Conservation (phyloP, 1,139 yeast genomes). For the Candida sp. region DNA sequence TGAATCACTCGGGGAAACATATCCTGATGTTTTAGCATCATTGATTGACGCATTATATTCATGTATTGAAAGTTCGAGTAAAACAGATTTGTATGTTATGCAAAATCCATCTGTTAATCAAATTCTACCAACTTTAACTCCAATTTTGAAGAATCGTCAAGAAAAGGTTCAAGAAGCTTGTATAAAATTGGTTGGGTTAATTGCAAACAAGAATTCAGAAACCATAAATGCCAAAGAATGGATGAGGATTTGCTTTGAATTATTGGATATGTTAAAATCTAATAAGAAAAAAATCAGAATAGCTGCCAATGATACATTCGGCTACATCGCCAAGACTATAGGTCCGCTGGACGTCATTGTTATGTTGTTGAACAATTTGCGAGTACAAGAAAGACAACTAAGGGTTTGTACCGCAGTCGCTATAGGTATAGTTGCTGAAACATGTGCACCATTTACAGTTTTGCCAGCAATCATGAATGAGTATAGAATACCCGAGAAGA, state of each 20-base stretch:
- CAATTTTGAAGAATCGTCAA: constrained; percentile 85
- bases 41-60: constrained; percentile 66
- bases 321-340: constrained; percentile 84
- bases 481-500: constrained; percentile 86
- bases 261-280: constrained; percentile 85
- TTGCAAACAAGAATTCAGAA: constrained; percentile 84
- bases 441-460: constrained; percentile 91
- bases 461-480: constrained; percentile 98
- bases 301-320: constrained; percentile 90
- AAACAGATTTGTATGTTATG: constrained; percentile 53
- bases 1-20: constrained; percentile 93
- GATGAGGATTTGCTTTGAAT: constrained; percentile 95
- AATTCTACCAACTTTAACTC: constrained; percentile 83
- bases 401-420: constrained; percentile 99
- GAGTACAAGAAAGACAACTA: constrained; percentile 93
- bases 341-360: constrained; percentile 97
- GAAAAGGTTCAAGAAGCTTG: constrained; percentile 90
- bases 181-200: constrained; percentile 74
- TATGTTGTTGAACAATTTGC: constrained; percentile 75
- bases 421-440: constrained; percentile 93
- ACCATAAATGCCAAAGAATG: constrained; percentile 91
- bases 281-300: constrained; percentile 75
- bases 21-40: constrained; percentile 91
- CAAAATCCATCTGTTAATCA: constrained; percentile 82
- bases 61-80: constrained; percentile 33